A percentile compares a stretch with the other conserved stretches of the same genome.
Conservation (phyloP, 306 rosid genomes). For the Nissolia schottii region DNA sequence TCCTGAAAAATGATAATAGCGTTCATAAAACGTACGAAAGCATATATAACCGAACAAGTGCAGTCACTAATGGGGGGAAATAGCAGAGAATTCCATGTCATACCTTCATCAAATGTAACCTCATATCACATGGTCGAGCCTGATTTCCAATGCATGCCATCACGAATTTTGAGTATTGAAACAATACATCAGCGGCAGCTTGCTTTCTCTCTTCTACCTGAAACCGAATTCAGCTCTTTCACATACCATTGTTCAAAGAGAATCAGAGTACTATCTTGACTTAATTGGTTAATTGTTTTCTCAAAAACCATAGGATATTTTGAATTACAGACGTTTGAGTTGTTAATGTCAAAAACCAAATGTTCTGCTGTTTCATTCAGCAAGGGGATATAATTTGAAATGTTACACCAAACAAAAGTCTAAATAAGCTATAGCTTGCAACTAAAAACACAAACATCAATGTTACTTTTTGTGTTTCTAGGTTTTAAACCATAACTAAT, state of each 20-base stretch:
- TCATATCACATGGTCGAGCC: slow-evolving; percentile 72
- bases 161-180: slow-evolving; percentile 77
- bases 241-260: slow-evolving; percentile 12
- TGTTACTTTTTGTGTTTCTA: not conserved
- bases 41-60: not conserved
- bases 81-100: not conserved
- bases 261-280: no score
- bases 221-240: slow-evolving; percentile 15
- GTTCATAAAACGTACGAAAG: slow-evolving; percentile 2
- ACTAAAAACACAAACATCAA: not conserved
- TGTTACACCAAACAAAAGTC: slow-evolving; percentile 1
- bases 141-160: slow-evolving; percentile 74
- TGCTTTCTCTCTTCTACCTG: slow-evolving; percentile 74
- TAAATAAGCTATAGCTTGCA: not conserved
- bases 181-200: slow-evolving; percentile 85
- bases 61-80: not conserved
- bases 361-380: not conserved
- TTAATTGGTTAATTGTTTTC: not conserved
- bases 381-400: not conserved
- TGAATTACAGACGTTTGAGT: not conserved
- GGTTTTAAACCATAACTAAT: not conserved
- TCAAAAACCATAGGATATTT: not conserved
- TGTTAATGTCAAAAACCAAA: slow-evolving; percentile 7
- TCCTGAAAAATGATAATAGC: slow-evolving; percentile 51
- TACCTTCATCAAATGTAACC: slow-evolving; percentile 97